Evolutionary conservation across 345 rosid species (phyloP), one percentile per base, ranked within the genome.

Genomic region (Crucihimalaya himalaica): DNA sequence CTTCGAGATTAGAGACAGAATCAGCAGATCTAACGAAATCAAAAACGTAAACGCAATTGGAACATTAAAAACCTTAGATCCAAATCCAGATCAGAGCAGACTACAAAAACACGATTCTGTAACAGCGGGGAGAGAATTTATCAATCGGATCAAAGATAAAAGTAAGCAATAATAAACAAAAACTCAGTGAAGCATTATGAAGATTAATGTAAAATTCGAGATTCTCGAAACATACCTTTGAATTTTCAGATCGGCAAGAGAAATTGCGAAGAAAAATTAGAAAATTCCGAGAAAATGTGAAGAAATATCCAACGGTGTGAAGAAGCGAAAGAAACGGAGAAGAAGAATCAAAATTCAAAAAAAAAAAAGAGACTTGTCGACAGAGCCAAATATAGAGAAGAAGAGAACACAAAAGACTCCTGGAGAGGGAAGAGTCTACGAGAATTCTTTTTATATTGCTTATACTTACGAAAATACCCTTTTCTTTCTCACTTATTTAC

Each of bases 321-420:
- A 39, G 60, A 51, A 68, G 70, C 56, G 70, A 68, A 53, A 62
- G 70, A 0, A 43, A 53, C 63, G 74, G 74, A 68, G 72, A 60
- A 53, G 74, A 61, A 54, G 74, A 68, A 68, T 9, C 5, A 43
- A 42, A 25, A 34, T 53, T 63, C 18, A 11, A 48, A 46, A 21
- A 15, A 42, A 43, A 46, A 42, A 45, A 20, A 15, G 53, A 45
- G 59, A 34, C 48, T 46, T 32, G n/a, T n/a, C n/a, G n/a, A n/a
- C n/a, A n/a, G n/a, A n/a, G n/a, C n/a, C 9, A 43, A 43, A 63
- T n/a, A 73, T 19, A 73, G 66, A 74, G 13, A 23, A n/a, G 5
- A 60, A 9, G 8, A n/a, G 15, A 39, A 40, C 18, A 53, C 11
- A 18, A 39, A 48, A 69, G 75, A 70, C 60, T 64, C 14, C 0